Conservation (phyloP, 1,284 basidiomycete genomes). For the Thecaphora thlaspeos region DNA sequence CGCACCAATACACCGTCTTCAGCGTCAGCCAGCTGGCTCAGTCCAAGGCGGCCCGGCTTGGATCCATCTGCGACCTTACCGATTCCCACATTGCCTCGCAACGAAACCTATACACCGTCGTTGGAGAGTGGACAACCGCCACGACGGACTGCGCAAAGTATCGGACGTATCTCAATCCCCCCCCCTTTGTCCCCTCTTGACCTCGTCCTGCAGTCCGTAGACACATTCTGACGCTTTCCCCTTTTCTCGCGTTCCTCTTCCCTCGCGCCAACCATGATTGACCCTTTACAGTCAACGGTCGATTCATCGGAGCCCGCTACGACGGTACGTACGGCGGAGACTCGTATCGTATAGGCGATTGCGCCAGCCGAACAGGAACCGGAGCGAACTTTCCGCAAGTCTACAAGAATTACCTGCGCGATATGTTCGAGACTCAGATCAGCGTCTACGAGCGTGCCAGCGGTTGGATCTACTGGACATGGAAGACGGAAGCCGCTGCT, state of each 20-base stretch:
- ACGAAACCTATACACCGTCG: conserved; percentile 45
- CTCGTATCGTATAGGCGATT: conserved; percentile 67
- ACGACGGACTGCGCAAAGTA: conserved; percentile 82
- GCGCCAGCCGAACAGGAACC: conserved; percentile 70
- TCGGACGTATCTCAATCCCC: too few relatives aligned
- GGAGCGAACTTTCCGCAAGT: conserved; percentile 70
- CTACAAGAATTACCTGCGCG: conserved; percentile 79
- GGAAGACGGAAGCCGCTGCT: conserved; percentile 66
- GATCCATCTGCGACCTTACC: conserved; percentile 37
- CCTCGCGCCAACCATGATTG: too few relatives aligned
- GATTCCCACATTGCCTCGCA: conserved; percentile 27
- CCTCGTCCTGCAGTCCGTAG: too few relatives aligned
- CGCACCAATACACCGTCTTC: conserved; percentile 56
- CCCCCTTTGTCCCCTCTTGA: too few relatives aligned
- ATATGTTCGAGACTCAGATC: conserved; percentile 79
- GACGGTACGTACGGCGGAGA: conserved; percentile 67
- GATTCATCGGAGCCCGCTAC: conserved; percentile 71
- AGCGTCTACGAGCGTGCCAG: conserved; percentile 59
- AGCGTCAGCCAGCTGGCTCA: conserved; percentile 25
- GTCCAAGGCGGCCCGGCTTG: conserved; percentile 37
- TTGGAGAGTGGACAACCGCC: conserved; percentile 62
- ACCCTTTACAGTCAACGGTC: too few relatives aligned
- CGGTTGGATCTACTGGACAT: conserved; percentile 81
- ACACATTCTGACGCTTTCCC: too few relatives aligned
- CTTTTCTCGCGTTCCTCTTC: too few relatives aligned